Evolutionary conservation across 2,329 filamentous ascomycete species (phyloP).

Genomic region (Knufia petricola): DNA sequence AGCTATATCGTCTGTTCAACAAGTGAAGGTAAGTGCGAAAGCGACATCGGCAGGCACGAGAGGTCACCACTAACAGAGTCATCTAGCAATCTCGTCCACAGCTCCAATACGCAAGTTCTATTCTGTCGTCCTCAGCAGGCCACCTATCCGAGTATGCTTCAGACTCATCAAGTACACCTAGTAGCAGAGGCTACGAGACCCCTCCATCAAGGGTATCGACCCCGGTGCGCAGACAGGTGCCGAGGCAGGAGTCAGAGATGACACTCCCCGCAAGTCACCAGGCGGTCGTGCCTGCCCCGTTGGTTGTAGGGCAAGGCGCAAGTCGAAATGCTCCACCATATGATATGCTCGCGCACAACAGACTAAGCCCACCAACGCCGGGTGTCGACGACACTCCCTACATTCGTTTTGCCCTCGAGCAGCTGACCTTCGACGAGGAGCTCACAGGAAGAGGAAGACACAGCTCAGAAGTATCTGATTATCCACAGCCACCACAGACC

Average conservation of each 20-base stretch:
- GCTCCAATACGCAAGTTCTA: conserved; percentile 33
- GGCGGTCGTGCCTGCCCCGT: conserved; percentile 17
- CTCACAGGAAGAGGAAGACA: conserved; percentile 46
- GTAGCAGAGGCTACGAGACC: conserved; percentile 33
- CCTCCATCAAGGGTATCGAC: conserved; percentile 30
- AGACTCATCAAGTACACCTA: conserved; percentile 30
- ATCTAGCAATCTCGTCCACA: conserved; percentile 36
- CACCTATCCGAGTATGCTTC: conserved; percentile 37
- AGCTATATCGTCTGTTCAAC: conserved; percentile 25
- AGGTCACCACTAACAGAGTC: background rate
- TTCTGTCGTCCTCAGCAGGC: conserved; percentile 40
- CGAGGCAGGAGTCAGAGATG: conserved; percentile 22
- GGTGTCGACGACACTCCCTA: conserved; percentile 78
- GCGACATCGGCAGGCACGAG: conserved; percentile 11
- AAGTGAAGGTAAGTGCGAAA: conserved; percentile 31
- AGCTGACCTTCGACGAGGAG: conserved; percentile 66
- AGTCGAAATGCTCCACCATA: conserved; percentile 23
- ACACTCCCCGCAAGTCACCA: conserved; percentile 16
- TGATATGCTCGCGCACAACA: conserved; percentile 24
- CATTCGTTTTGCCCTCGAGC: conserved; percentile 81
- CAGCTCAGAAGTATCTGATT: conserved; percentile 28
- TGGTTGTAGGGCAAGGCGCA: conserved; percentile 13
- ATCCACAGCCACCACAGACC: conserved; percentile 2
- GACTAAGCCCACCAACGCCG: conserved; percentile 50
- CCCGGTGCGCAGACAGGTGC: conserved; percentile 15